Evolutionary conservation across 345 rosid species (phyloP), one percentile per base, ranked within the genome.

Genomic region (Eucalyptus leucophloia): DNA sequence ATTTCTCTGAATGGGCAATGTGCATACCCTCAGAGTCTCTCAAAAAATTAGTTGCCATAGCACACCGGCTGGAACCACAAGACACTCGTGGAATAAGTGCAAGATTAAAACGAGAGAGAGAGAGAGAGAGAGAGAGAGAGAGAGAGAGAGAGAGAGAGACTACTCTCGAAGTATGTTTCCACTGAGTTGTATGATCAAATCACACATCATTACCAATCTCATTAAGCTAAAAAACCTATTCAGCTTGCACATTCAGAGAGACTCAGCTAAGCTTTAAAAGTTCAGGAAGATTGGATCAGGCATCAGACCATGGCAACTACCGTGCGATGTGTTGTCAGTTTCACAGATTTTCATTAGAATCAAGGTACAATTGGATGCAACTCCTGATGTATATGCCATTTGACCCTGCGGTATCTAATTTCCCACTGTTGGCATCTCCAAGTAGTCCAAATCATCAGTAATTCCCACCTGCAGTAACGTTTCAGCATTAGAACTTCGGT

Each of bases 401-500:
- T 69, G 44, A 34, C 44, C 3, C 44, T 34, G 14, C 3, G 3
- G 82, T 10, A 18, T 18, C 82, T 69, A 69, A 69, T 69, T 69
- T 34, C 82, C 81, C 26, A 9, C 5, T 34, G 93, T 91, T 45
- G 94, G 86, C 88, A 91, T 90, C 94, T 97, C 99, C 89, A 97
- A 86, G 89, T 97, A 96, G 91, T 97, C 99, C 62, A 96, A 95
- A 91, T 96, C 98, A 28, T 97, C 96, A 12, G 97, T 95, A 92
- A 97, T 94, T 87, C 98, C 98, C 24, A 93, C 90, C 98, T 96
- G 96, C 92, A 90, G 67, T 16, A 8, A 32, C 40, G 5, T 67
- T 67, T 32, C 23, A 18, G 80, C 80, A 67, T 67, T 16, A 67
- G 7, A 67, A 67, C 40, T 67, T 67, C 6, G 5, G 44, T 69